Evolutionary conservation across 352 stramenopile species (phyloP), one percentile per base, ranked within the genome.

Genomic region (Globisporangium spiculum): DNA sequence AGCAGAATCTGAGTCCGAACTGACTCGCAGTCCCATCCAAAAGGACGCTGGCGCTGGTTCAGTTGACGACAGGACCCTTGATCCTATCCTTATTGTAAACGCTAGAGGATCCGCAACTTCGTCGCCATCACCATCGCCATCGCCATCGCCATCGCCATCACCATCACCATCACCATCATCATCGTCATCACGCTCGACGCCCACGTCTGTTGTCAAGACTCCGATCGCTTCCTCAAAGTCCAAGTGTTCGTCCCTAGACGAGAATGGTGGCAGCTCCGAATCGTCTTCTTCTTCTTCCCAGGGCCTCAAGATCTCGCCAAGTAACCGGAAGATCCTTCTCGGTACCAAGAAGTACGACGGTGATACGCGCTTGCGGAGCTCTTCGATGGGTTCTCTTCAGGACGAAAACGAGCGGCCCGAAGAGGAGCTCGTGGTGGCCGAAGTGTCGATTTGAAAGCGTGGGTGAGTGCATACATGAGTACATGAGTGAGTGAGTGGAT

Each of bases 241-340:
- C 41, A 60, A 36, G 32, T 58, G 38, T 27, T 60, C 46, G 24
- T 67, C 52, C 10, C 27, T 24, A 16, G 48, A 59, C 26, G 62
- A 60, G 18, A 60, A 30, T 18, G 26, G 24, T 14, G 12, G 12
- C 12, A 58, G 26, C 53, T 36, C 55, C 27, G 55, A 60, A 20
- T 16, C 36, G 12, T 34, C 55, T 18, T 32, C 27, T 4, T 34
- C 55, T 12, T 20, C 54, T 48, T 20, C 68, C 58, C 30, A 34
- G 36, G 60, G 64, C 55, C 44, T 70, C 12, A 65, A 69, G 26
- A 87, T 88, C 70, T 91, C 79, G 24, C 83, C 81, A 16, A 80
- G 59, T 63, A 77, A 88, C 54, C 76, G 74, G 53, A 89, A 89
- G 60, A 46, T 88, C 16, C 55, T 82, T 50, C 34, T 71, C n/a